Evolutionary conservation across 257 asterid species (phyloP).

Genomic region (Avicennia marina): DNA sequence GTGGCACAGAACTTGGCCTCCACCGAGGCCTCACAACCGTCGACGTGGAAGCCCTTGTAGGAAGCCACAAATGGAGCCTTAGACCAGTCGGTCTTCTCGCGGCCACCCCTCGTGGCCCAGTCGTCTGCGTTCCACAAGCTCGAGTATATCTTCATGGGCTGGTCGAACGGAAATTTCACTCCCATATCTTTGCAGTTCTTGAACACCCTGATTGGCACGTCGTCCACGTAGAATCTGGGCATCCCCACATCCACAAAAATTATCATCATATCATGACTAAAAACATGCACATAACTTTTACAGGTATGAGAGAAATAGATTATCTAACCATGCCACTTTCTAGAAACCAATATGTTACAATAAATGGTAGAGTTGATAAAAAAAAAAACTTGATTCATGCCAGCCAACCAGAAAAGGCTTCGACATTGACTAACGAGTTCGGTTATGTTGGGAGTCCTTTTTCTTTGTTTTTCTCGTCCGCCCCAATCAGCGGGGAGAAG

Average conservation of each 20-base stretch:
- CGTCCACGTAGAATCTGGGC: background rate
- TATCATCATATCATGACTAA: too few species aligned
- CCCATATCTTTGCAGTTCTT: background rate
- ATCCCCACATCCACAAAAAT: background rate
- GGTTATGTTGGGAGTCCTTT: too few species aligned
- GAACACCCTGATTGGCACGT: background rate
- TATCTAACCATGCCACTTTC: too few species aligned
- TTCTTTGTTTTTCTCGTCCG: too few species aligned
- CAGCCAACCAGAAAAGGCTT: too few species aligned
- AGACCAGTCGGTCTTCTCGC: background rate
- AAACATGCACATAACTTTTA: background rate
- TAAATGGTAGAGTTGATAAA: too few species aligned
- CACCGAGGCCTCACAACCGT: background rate
- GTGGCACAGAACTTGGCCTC: background rate
- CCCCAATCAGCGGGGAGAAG: too few species aligned
- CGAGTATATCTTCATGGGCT: background rate
- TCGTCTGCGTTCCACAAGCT: constrained; percentile 55
- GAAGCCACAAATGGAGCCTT: background rate
- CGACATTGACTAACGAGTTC: too few species aligned
- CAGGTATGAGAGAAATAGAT: background rate
- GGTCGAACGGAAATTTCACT: background rate
- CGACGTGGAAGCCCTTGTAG: background rate
- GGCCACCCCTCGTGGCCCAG: constrained; percentile 71
- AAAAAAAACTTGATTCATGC: too few species aligned
- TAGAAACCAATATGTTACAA: too few species aligned